These are phyloP conservation scores for Porogramme epimiltina DNA, from an alignment of 1,284 basidiomycete genomes.

Conservation along the genomic window DNA sequence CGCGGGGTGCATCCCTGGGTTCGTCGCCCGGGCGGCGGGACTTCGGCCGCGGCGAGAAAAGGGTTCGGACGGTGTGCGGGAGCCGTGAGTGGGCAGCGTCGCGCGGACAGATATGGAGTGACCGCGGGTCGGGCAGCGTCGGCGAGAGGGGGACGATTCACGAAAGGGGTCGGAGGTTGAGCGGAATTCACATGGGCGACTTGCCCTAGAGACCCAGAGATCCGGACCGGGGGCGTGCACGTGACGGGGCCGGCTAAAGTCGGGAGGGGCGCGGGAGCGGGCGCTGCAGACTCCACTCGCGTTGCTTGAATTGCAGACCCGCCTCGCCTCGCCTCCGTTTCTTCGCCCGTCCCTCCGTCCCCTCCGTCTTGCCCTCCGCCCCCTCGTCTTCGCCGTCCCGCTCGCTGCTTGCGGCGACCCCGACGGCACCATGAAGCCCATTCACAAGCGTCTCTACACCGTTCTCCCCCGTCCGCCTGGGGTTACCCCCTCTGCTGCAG, in stretches of 20 bases:
- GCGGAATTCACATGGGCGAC: conserved; percentile 8
- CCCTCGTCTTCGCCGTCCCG: neutral
- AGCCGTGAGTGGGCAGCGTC: no score
- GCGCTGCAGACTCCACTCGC: no score
- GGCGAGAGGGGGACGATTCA: no score
- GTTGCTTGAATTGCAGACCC: conserved; percentile 11
- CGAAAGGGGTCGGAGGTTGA: conserved; percentile 8
- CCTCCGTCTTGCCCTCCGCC: neutral
- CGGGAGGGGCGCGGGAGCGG: conserved; percentile 11
- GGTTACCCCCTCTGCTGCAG: conserved; percentile 18
- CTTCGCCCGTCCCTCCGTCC: conserved; percentile 2
- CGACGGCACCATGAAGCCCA: conserved; percentile 45
- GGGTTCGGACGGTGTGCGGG: no score
- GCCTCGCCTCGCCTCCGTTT: neutral
- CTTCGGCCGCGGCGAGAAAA: neutral
- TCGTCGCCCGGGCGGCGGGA: neutral
- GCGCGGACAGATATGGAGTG: no score
- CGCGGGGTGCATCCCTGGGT: neutral
- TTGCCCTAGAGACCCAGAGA: neutral
- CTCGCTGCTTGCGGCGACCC: conserved; percentile 3
- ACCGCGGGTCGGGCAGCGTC: no score
- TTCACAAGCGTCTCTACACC: conserved; percentile 54
- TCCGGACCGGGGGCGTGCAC: conserved; percentile 1
- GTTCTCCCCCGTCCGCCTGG: conserved; percentile 42
- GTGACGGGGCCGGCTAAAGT: conserved; percentile 15